Evolutionary conservation across 1,139 yeast species (phyloP).

Genomic region (Yamadazyma buinensis): DNA sequence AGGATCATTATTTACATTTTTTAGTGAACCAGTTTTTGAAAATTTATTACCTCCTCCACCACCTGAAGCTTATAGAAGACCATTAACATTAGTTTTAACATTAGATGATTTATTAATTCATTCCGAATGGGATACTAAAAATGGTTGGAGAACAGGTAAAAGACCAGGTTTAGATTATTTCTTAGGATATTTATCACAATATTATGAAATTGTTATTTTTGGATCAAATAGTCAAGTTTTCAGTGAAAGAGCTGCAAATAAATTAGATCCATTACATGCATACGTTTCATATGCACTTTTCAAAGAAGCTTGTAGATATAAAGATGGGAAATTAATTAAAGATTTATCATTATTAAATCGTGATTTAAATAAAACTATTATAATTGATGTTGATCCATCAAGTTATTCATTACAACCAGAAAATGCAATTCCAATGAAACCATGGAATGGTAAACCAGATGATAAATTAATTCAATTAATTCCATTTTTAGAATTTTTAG

Average conservation of each 20-base stretch:
- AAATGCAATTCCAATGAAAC: slow-evolving; percentile 76
- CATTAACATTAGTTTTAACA: slow-evolving; percentile 82
- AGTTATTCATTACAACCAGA: slow-evolving; percentile 84
- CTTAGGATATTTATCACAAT: slow-evolving; percentile 88
- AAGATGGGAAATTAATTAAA: slow-evolving; percentile 82
- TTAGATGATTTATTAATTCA: slow-evolving; percentile 89
- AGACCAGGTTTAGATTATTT: slow-evolving; percentile 98
- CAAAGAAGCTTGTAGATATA: slow-evolving; percentile 88
- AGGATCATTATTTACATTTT: slow-evolving; percentile 72
- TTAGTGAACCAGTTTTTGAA: slow-evolving; percentile 92
- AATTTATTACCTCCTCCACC: slow-evolving; percentile 86
- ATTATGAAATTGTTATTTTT: slow-evolving; percentile 91
- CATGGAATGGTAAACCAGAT: slow-evolving; percentile 86
- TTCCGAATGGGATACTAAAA: slow-evolving; percentile 86
- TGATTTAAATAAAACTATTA: slow-evolving; percentile 75
- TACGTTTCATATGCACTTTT: slow-evolving; percentile 81
- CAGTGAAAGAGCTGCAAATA: slow-evolving; percentile 79
- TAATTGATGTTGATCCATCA: slow-evolving; percentile 75
- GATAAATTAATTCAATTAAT: slow-evolving; percentile 75
- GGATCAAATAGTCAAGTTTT: slow-evolving; percentile 82
- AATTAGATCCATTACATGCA: slow-evolving; percentile 91
- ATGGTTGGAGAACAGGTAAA: slow-evolving; percentile 98
- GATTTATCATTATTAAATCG: slow-evolving; percentile 89
- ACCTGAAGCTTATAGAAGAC: slow-evolving; percentile 90
- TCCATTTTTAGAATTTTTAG: slow-evolving; percentile 92